These are phyloP conservation scores for Monilinia fructicola DNA, from an alignment of 2,329 filamentous ascomycete species.

Conservation along the genomic window DNA sequence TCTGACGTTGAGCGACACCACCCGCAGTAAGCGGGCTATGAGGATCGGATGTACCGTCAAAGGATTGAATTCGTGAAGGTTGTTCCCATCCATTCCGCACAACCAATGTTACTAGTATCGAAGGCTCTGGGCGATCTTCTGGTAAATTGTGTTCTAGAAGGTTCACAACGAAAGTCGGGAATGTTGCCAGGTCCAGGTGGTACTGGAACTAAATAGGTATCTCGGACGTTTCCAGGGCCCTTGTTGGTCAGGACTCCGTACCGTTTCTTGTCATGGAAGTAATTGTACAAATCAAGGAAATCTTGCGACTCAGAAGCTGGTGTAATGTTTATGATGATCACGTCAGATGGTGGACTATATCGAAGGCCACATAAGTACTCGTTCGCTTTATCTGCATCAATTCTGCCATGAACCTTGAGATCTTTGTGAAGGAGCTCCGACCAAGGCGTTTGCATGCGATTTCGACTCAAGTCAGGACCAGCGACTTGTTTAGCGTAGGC, in stretches of 20 bases:
- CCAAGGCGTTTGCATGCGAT: slow-evolving; percentile 59
- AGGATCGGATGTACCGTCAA: slow-evolving; percentile 31
- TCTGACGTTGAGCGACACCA: slow-evolving; percentile 45
- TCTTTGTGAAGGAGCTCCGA: slow-evolving; percentile 68
- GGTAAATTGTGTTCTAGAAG: slow-evolving; percentile 83
- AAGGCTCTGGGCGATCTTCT: slow-evolving; percentile 66
- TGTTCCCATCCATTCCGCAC: slow-evolving; percentile 60
- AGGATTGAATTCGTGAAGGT: slow-evolving; percentile 23
- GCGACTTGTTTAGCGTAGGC: slow-evolving; percentile 81
- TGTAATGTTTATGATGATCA: slow-evolving; percentile 74
- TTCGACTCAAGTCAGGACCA: slow-evolving; percentile 71
- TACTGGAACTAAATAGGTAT: slow-evolving; percentile 88
- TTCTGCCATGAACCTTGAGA: slow-evolving; percentile 73
- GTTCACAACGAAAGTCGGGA: slow-evolving; percentile 86
- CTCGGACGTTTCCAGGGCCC: slow-evolving; percentile 71
- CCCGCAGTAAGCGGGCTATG: slow-evolving; percentile 41
- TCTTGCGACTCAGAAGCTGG: slow-evolving; percentile 60
- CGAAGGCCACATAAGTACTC: slow-evolving; percentile 88
- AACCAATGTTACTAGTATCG: slow-evolving; percentile 82
- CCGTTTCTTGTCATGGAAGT: slow-evolving; percentile 77
- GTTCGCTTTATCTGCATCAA: slow-evolving; percentile 78
- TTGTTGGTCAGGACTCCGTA: slow-evolving; percentile 88
- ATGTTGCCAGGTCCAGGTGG: slow-evolving; percentile 67
- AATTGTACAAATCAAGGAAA: slow-evolving; percentile 79
- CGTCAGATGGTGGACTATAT: slow-evolving; percentile 78